Evolutionary conservation across 345 rosid species (phyloP).

Genomic region (Noccaea bulbosa): DNA sequence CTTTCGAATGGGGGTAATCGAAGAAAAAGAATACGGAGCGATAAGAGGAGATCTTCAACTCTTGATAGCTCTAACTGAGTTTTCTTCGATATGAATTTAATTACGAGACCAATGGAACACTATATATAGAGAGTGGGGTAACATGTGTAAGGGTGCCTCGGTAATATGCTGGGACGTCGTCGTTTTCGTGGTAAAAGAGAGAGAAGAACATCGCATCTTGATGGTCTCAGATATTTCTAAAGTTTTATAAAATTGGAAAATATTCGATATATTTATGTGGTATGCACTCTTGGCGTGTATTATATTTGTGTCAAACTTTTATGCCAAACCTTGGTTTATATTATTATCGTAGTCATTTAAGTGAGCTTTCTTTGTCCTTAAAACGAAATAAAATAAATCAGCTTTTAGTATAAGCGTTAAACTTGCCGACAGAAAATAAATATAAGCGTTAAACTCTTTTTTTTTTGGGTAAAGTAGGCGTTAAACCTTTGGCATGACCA

Average conservation of each 20-base stretch:
- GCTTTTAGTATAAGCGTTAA: no score
- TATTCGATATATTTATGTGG: slow-evolving; percentile 38
- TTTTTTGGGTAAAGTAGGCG: no score
- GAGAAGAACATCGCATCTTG: slow-evolving; percentile 32
- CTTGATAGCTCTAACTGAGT: slow-evolving; percentile 30
- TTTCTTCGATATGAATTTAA: slow-evolving; percentile 32
- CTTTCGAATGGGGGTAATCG: not conserved
- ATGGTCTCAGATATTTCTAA: slow-evolving; percentile 46
- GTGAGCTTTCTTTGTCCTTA: slow-evolving; percentile 41
- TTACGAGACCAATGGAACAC: slow-evolving; percentile 21
- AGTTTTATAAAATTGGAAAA: slow-evolving; percentile 15
- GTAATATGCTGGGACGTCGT: slow-evolving; percentile 31
- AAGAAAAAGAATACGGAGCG: slow-evolving; percentile 7
- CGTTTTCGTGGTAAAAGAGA: slow-evolving; percentile 28
- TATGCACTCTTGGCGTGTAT: slow-evolving; percentile 44
- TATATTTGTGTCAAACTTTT: slow-evolving; percentile 41
- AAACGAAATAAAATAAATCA: slow-evolving; percentile 10
- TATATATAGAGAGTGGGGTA: slow-evolving; percentile 33
- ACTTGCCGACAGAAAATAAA: no score
- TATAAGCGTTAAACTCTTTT: no score
- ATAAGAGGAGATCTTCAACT: slow-evolving; percentile 18
- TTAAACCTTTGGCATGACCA: slow-evolving; percentile 27
- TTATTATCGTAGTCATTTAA: slow-evolving; percentile 38
- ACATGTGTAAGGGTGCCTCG: slow-evolving; percentile 13
- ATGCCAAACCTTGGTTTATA: slow-evolving; percentile 44